Evolutionary conservation across 176 grass and related monocot species (phyloP).

Genomic region (Oryza australiensis): DNA sequence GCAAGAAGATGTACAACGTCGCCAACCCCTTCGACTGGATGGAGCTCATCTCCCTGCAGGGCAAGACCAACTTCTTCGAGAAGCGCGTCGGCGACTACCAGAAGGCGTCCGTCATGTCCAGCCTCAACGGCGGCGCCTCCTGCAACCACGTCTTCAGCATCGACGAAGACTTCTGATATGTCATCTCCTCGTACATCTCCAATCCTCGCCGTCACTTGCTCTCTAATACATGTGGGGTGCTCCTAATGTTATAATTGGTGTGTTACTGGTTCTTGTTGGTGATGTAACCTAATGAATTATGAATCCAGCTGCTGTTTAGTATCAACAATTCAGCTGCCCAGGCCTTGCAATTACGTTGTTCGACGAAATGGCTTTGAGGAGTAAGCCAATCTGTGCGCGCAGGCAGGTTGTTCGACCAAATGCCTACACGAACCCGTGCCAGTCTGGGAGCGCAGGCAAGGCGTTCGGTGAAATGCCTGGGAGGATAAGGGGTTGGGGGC

Average conservation of each 20-base stretch:
- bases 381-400: neutral
- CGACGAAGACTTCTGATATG: constrained; percentile 71
- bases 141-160: constrained; percentile 72
- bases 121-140: constrained; percentile 47
- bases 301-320: constrained; percentile 1
- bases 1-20: constrained; percentile 65
- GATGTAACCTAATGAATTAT: constrained; percentile 29
- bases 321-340: neutral
- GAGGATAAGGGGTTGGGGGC: neutral
- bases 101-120: constrained; percentile 77
- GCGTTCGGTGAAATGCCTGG: neutral
- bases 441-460: neutral
- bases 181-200: too few species aligned
- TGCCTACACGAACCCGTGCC: neutral
- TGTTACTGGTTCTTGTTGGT: constrained; percentile 3
- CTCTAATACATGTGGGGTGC: constrained; percentile 11
- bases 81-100: constrained; percentile 86
- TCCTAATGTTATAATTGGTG: neutral
- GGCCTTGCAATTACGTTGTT: neutral
- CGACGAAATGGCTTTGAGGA: neutral
- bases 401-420: neutral
- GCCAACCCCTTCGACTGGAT: constrained; percentile 83
- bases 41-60: constrained; percentile 86
- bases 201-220: neutral
- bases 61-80: constrained; percentile 90